Base-by-base conservation (phyloP, 2,329 filamentous ascomycete species). In the Aureobasidium mangrovei region DNA sequence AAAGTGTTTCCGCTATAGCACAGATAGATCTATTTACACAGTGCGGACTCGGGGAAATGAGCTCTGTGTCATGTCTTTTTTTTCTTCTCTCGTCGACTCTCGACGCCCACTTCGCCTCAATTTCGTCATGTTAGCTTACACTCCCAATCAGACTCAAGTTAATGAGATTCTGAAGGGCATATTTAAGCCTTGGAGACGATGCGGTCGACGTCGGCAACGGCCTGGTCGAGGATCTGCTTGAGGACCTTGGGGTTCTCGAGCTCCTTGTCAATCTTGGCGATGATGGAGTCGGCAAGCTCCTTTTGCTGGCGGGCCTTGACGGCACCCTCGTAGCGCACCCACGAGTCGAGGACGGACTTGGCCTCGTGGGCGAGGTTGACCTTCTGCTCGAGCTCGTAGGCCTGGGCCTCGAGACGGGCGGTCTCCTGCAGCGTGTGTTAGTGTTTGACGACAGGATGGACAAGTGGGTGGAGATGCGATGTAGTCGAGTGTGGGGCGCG, bases 231-330 rank as follows among this genome's bases (percentile, higher is more conserved):
- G 68, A 98, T 96, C 79, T 96, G 90, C 81, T 96, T 89, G 66
- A 98, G 84, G 63, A 85, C 81, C 83, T 91, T 97, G 73, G 94
- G 93, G 82, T 87, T 96, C 82, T 96, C 88, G 57, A 98, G 84
- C 81, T 97, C 91, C 84, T 97, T 97, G 75, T 88, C 85, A 70
- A 97, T 93, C 84, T 96, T 98, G 79, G 86, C 83, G 68, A 98
- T 97, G 74, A 98, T 80, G 73, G 77, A 83, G 70, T 95, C 84
- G 61, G 93, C 89, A 62, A 98, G 83, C 81, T 98, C 93, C 75
- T 81, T 85, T 82, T 98, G 93, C 80, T 98, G 90, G 73, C 93
- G 86, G 79, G 91, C 86, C 87, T 97, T 98, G 70, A 98, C 91
- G 80, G 97, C 93, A 66, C 87, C 79, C 80, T 98, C 93, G 75